Evolutionary conservation across 2,329 filamentous ascomycete species (phyloP).

Genomic region (Sarocladiaceae sp.): DNA sequence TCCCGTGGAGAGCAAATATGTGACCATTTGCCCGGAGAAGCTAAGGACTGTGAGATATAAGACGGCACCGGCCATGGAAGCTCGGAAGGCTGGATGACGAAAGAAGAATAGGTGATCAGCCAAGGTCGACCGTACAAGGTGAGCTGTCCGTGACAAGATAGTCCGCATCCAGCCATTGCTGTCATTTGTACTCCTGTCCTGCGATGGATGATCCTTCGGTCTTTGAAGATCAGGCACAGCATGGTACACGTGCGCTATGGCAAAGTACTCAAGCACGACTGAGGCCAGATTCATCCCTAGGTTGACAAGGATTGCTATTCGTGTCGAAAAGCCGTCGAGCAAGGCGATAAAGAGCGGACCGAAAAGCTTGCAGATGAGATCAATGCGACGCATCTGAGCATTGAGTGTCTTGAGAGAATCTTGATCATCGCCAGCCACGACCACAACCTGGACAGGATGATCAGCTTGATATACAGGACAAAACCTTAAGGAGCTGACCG

Average conservation of each 20-base stretch:
- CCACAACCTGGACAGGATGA: constrained; percentile 19
- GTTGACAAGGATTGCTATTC: constrained; percentile 42
- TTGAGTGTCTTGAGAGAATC: constrained; percentile 38
- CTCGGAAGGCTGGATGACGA: constrained; percentile 50
- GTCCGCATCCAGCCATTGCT: not conserved
- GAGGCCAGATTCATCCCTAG: constrained; percentile 46
- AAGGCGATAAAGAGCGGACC: constrained; percentile 53
- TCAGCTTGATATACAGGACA: too few relatives aligned
- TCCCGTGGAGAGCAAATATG: constrained; percentile 53
- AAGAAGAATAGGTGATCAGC: constrained; percentile 36
- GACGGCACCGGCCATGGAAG: constrained; percentile 55
- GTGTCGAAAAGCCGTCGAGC: constrained; percentile 43
- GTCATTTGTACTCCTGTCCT: not conserved
- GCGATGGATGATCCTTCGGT: not conserved
- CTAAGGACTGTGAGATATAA: constrained; percentile 60
- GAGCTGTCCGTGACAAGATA: not conserved
- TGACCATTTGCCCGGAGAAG: constrained; percentile 60
- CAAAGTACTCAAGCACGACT: constrained; percentile 46
- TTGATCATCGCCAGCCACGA: constrained; percentile 19
- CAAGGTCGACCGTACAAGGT: constrained; percentile 12
- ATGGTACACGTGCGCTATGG: constrained; percentile 35
- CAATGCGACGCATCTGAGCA: constrained; percentile 58
- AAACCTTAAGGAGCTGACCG: not conserved
- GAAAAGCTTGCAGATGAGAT: constrained; percentile 54
- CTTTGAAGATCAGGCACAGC: constrained; percentile 14